Evolutionary conservation across 805 yeast genomes (phyloP), one percentile per base, ranked within the genome.

Genomic region (Kurtzmaniella fragi): DNA sequence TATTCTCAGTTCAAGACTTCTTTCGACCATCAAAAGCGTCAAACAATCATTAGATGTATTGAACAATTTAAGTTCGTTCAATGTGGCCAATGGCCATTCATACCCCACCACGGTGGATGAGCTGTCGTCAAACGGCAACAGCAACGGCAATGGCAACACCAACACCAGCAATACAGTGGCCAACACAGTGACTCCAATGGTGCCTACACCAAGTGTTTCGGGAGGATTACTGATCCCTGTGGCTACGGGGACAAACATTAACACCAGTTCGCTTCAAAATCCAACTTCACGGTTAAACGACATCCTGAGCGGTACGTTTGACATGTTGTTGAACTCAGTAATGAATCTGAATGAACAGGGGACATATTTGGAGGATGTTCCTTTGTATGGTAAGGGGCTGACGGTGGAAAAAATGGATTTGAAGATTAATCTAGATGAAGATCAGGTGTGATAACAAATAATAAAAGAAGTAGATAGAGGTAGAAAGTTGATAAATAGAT

Each of bases 1-100:
- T 29, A 74, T 90, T 2, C 67, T 91, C 5, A 76, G 85, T 14
- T 80, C 90, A 28, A 65, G 97, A 43, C 59, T 88, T 27, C 47
- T 64, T 42, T 60, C 67, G 17, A 56, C 61, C n/a, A 67, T 62
- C 25, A 43, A 62, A 17, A 54, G 61, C 28, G 53, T 68, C 37
- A 63, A 62, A 38, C 60, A 57, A 28, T 54, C 68, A 12, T 54
- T 66, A 20, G 59, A 59, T 29, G 39, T 59, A 28, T 52, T 67
- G 28, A 61, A 60, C 43, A 47, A 51, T 13, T 55, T 68, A 63
- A 53, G 61, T 36, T 43, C 50, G 23, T 64, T 50, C 44, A 57
- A 54, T 39, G 49, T 62, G 12, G 56, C 53, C 34, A 68, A 64
- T 32, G 66, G 64, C 9, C 68, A 61, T 43, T 49, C 50, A 5